Evolutionary conservation across 2,329 filamentous ascomycete genomes (phyloP), one percentile per base, ranked within the genome.

Genomic region (Plenodomus lindquistii): DNA sequence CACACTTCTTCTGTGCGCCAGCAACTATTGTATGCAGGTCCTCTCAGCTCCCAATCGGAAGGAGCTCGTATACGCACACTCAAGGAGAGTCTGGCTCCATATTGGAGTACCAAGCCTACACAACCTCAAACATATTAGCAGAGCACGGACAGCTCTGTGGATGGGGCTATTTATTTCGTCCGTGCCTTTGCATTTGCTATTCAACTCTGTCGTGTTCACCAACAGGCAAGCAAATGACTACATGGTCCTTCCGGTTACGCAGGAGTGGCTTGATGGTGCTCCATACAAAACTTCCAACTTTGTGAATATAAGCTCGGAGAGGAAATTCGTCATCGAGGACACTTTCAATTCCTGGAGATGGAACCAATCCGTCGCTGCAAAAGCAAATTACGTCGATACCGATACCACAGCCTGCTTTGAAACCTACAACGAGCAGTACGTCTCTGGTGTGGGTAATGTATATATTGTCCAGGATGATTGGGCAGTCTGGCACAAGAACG

Each of bases 41-140:
- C 42, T 68, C 8, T 50, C 46, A 24, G 54, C 63, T 2, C 65
- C 63, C 1, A 60, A 46, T 18, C 45, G 63, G 34, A 42, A 39
- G 2, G 63, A 68, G 10, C 27, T 67, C 3, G 50, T 60, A 29
- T 35, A 20, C 1, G 61, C 62, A 3, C 64, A 68, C 62, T 42
- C 51, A 0, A 53, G 57, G 29, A 64, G 70, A 2, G 57, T 57
- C 9, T 78, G 74, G 73, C 61, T 81, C 1, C 52, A 64, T 22
- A 59, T 65, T 39, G 78, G 80, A 0, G 62, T 78, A 2, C 66
- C 72, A 4, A 77, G 73, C 18, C 10, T 48, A 2, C 17, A 35
- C 15, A 54, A 51, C 18, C 19, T 54, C 1, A 34, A 24, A 31
- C 22, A 42, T 16, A 48, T 51, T 10, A 29, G 17, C 19, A 17